Evolutionary conservation across 257 asterid species (phyloP).

Genomic region (Nicotiana otophora): DNA sequence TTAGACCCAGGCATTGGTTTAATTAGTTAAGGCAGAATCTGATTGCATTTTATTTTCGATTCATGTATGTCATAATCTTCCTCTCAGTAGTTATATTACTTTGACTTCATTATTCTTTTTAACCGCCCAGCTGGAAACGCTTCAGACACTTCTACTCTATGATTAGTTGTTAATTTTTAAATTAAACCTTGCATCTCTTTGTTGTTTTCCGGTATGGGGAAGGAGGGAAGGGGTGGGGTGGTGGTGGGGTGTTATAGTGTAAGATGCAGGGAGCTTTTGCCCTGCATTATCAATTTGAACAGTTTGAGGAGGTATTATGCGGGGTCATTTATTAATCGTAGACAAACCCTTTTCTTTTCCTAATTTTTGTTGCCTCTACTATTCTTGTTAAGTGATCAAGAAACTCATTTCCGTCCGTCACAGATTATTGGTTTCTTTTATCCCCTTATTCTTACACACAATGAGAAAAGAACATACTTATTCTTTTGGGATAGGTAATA

Average conservation of each 20-base stretch:
- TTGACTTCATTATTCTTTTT: no score
- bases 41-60: background rate
- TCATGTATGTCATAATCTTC: background rate
- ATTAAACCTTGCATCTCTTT: background rate
- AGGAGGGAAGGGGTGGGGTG: background rate
- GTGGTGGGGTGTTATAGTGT: background rate
- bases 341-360: background rate
- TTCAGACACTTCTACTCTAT: background rate
- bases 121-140: background rate
- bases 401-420: background rate
- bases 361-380: background rate
- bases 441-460: background rate
- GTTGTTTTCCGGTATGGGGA: background rate
- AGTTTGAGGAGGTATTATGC: background rate
- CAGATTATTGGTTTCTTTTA: background rate
- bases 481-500: background rate
- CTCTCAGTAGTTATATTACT: background rate
- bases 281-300: background rate
- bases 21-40: background rate
- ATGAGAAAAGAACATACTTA: background rate
- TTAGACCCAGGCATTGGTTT: background rate
- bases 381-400: background rate
- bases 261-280: background rate
- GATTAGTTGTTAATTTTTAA: background rate
- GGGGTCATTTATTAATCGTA: background rate